Base-by-base conservation (phyloP, 2,329 filamentous ascomycete genomes). In the Magnaporthiopsis rhizophila region DNA sequence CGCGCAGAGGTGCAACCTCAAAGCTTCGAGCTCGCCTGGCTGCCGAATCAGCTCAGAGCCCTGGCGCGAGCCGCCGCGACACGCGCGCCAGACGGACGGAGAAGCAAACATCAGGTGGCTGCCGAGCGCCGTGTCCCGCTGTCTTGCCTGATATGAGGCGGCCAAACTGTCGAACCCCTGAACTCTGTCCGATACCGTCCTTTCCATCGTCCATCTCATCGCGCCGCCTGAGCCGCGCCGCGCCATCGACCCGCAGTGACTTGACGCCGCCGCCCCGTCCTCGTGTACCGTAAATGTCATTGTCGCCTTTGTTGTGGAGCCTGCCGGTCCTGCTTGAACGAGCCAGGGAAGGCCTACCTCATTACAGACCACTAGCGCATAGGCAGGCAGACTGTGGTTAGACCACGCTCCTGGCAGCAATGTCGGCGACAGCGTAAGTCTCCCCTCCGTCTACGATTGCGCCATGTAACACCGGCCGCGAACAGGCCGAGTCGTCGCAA, bases 381-480 rank as follows among this genome's bases (percentile, higher is more conserved):
- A 53, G 45, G 45, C 45, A 9, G 21, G 18, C 21, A n/a, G 18
- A 6, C 21, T n/a, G 45, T n/a, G 45, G 45, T 53, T n/a, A 53
- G 45, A 13, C 45, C 45, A n/a, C 45, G 2, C 18, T 26, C 30
- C 32, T 50, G 34, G 61, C 50, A 30, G 50, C 61, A 62, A 62
- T 62, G 61, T 38, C 61, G 15, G 50, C 61, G 6, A 57, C 61
- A 62, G 61, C 61, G 61, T 62, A 36, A 56, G 61, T 30, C 60
- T 8, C 21, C 28, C 18, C 28, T 53, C 36, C 15, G 45, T 53
- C 12, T 13, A 53, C 21, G 18, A n/a, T 53, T 53, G 24, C 36
- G 26, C 28, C 24, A 28, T 26, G 26, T 13, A 11, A 1, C 60
- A 38, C 24, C 50, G 56, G 21, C n/a, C 18, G 30, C 13, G 28